Base-by-base conservation (phyloP, 2,329 filamentous ascomycete species). In the Alternaria sp. region DNA sequence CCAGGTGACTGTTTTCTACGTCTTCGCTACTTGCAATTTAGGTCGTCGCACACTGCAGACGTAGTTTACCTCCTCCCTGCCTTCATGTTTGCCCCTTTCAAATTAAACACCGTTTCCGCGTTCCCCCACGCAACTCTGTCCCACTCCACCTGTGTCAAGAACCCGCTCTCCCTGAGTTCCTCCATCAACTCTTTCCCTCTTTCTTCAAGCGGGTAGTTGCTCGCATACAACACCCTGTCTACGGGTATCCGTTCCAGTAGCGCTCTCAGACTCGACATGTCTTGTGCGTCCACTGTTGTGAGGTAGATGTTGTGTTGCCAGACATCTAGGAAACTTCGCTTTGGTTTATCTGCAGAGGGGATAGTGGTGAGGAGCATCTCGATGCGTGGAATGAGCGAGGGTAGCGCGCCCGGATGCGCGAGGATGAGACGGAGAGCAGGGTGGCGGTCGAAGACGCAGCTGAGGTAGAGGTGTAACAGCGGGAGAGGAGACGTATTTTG, bases 231-330 rank as follows among this genome's bases (percentile, higher is more conserved):
- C 1, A 89, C 81, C 13, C 80, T 80, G 23, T 87, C 85, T n/a
- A 82, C 78, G 17, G 77, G 79, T 2, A 82, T 86, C 7, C 82
- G 83, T 59, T 81, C 72, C 54, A 82, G 63, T 50, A 83, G 59
- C 32, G 76, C 76, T n/a, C 80, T 80, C 76, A 89, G 6, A 83
- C 84, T 57, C 77, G 66, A 80, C 17, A 88, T 62, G 26, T 82
- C 82, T 73, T 84, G 87, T 59, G 84, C 82, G 3, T 87, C 87
- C 56, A 82, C 85, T 3, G 86, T 88, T 2, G 86, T 88, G 25
- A 89, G 73, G 83, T 85, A 88, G 11, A 89, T 76, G 61, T 89
- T 89, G 61, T 82, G 76, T 50, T 84, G 81, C 81, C 84, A 89
- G 3, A 88, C 85, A 12, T 85, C 78, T 13, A 75, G 69, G 50